These are phyloP conservation scores for Dendrobium nobile DNA, from an alignment of 106 monocot species.

Conservation along the genomic window DNA sequence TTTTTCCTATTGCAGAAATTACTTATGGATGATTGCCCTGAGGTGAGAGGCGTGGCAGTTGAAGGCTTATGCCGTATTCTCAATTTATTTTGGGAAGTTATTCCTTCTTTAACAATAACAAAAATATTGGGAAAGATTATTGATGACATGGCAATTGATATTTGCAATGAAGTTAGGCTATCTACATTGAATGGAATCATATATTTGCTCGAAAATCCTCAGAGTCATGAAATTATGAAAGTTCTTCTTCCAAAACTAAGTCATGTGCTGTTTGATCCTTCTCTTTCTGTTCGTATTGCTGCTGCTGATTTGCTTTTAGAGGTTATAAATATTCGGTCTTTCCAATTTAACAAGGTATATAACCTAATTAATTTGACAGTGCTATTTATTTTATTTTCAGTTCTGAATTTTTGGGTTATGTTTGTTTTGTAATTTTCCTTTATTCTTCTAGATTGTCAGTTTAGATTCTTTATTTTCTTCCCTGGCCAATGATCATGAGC, in stretches of 20 bases:
- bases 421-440: background rate
- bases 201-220: conserved; percentile 87
- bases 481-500: conserved; percentile 67
- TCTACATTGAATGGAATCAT: conserved; percentile 69
- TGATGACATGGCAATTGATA: conserved; percentile 59
- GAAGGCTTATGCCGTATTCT: conserved; percentile 89
- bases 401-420: background rate
- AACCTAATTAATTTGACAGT: background rate
- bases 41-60: conserved; percentile 67
- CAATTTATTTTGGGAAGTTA: conserved; percentile 90
- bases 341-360: conserved; percentile 88
- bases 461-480: conserved; percentile 65
- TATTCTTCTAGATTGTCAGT: conserved; percentile 54
- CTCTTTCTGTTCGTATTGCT: conserved; percentile 65
- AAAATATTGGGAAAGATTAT: conserved; percentile 65
- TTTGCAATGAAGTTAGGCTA: conserved; percentile 67
- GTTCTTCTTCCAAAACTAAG: conserved; percentile 79
- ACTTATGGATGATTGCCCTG: conserved; percentile 77
- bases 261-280: conserved; percentile 51
- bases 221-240: conserved; percentile 83
- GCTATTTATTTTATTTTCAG: background rate
- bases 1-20: conserved; percentile 80
- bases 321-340: conserved; percentile 49
- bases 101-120: conserved; percentile 75
- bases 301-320: conserved; percentile 72